Base-by-base conservation (phyloP, 2,329 filamentous ascomycete species). In the Cladophialophora bantiana region DNA sequence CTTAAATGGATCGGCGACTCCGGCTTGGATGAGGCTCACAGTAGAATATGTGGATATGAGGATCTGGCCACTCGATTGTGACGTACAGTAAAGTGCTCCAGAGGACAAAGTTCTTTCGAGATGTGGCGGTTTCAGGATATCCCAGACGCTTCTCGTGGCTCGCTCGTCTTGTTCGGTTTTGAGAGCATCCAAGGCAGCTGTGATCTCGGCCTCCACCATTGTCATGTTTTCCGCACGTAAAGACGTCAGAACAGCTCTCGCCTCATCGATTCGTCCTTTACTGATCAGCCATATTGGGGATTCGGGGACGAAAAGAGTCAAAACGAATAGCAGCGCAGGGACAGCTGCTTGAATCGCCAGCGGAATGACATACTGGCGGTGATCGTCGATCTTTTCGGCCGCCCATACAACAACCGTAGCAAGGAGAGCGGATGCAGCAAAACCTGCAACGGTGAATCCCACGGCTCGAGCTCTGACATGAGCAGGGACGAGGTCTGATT, bases 41-140 rank as follows among this genome's bases (percentile, higher is more conserved):
- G 77, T 79, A 13, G 77, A 72, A 62, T 79, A 79, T 2, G 78
- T 79, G 1, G 75, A 78, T 18, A 75, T 76, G 7, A 79, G 72
- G 48, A 79, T 78, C 61, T 78, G 62, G 12, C 77, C 77, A 9
- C 76, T 77, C 34, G 78, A 71, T 61, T 79, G 77, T 53, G 77
- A 77, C 32, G 78, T 69, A 32, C 75, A 77, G 66, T 74, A 77
- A 65, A 78, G 77, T 1, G 77, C 76, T 5, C 77, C 77, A 2
- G 74, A 76, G 9, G 75, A 75, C 31, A 79, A 56, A 20, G 78
- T 79, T 18, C 77, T 76, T 59, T 73, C 73, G 57, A 79, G 71
- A 58, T 79, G 74, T 26, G 75, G 58, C 31, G 70, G 69, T 40
- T 75, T 69, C 66, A 79, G 77, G 15, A 79, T 78, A 59, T 77